These are phyloP conservation scores for Auriscalpium microsporum DNA, from an alignment of 768 basidiomycete genomes.

Conservation along the genomic window DNA sequence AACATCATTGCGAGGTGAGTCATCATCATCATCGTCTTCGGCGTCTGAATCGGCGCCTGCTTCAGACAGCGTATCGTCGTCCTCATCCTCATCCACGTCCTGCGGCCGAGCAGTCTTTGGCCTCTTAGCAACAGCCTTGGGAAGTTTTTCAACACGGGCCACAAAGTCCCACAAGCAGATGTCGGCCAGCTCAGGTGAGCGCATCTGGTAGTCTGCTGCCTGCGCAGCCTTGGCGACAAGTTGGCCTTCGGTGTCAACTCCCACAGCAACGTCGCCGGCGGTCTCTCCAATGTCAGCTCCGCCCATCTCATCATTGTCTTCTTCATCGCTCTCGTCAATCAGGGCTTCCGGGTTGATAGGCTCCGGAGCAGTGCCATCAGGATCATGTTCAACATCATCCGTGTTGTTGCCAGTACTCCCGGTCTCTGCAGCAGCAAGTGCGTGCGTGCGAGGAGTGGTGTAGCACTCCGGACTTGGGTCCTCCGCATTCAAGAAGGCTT, in stretches of 20 bases:
- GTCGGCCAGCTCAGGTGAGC: background rate
- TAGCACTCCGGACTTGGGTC: background rate
- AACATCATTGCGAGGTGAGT: background rate
- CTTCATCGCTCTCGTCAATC: background rate
- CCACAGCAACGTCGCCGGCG: background rate
- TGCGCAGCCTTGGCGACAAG: background rate
- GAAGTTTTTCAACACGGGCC: background rate
- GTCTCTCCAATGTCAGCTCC: background rate
- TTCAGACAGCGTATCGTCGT: background rate
- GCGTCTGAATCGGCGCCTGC: too few species aligned
- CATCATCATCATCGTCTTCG: too few species aligned
- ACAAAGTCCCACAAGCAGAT: background rate
- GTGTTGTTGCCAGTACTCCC: background rate
- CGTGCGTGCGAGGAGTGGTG: background rate
- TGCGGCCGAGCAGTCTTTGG: background rate
- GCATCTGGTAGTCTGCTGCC: background rate
- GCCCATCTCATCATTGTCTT: too few species aligned
- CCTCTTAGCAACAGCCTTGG: background rate
- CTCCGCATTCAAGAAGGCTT: background rate
- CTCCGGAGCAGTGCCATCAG: too few species aligned
- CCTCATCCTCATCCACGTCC: background rate
- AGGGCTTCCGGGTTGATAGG: too few species aligned
- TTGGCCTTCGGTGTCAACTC: background rate
- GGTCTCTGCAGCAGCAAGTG: background rate
- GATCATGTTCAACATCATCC: background rate